Conservation (phyloP, 371 early-diverging fungal species). For the Mortierella sp. region DNA sequence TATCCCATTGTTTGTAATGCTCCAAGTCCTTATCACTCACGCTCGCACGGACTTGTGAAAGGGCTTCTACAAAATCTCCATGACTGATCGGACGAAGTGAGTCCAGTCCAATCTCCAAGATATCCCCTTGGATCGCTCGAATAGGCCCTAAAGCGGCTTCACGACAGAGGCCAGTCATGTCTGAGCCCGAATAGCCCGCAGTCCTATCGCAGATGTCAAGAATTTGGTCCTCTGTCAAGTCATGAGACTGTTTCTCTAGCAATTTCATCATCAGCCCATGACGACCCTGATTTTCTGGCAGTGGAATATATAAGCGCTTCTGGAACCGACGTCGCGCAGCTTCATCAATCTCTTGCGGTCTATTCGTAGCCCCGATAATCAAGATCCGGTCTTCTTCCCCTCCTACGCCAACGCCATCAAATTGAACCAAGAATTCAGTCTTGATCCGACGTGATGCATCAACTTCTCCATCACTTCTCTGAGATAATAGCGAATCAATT, state of each 20-base stretch:
- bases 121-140: constrained; percentile 71
- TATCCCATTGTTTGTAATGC: constrained; percentile 75
- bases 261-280: constrained; percentile 74
- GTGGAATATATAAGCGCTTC: constrained; percentile 84
- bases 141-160: constrained; percentile 83
- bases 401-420: constrained; percentile 85
- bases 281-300: constrained; percentile 85
- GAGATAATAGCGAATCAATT: constrained; percentile 94
- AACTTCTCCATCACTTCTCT: constrained; percentile 90
- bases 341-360: constrained; percentile 93
- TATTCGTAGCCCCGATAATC: constrained; percentile 76
- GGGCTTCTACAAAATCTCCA: constrained; percentile 82
- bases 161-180: constrained; percentile 92
- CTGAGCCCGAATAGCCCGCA: constrained; percentile 89
- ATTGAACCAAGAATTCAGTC: constrained; percentile 88
- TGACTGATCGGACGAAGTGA: constrained; percentile 76
- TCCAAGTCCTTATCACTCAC: constrained; percentile 86
- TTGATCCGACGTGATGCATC: constrained; percentile 91
- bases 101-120: constrained; percentile 63
- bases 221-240: constrained; percentile 72
- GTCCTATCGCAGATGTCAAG: constrained; percentile 68
- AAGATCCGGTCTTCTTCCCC: constrained; percentile 82
- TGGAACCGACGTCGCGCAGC: constrained; percentile 79
- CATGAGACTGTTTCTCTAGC: constrained; percentile 66
- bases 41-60: constrained; percentile 86